Evolutionary conservation across 2,329 filamentous ascomycete genomes (phyloP).

Genomic region (Byssochlamys sp.): DNA sequence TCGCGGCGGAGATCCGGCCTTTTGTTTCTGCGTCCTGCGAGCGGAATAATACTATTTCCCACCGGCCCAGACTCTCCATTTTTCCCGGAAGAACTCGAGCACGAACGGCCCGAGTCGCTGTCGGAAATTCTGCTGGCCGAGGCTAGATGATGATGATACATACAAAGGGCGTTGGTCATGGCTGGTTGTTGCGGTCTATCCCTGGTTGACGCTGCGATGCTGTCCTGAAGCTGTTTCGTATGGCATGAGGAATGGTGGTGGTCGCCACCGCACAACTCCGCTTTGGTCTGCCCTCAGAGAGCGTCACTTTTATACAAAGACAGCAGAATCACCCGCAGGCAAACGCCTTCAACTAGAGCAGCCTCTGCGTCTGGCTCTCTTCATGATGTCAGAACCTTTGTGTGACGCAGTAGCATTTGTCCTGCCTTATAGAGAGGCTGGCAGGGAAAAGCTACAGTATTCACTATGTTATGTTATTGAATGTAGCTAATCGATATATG

Average conservation of each 20-base stretch:
- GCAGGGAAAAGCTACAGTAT: too few relatives aligned
- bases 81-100: not conserved
- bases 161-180: not conserved
- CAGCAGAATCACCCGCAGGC: not conserved
- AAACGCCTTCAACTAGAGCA: not conserved
- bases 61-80: conserved; percentile 16
- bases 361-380: not conserved
- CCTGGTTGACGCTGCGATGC: not conserved
- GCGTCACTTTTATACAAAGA: not conserved
- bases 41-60: conserved; percentile 36
- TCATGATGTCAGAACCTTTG: not conserved
- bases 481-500: too few relatives aligned
- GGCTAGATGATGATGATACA: not conserved
- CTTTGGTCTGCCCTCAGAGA: not conserved
- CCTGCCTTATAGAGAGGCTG: too few relatives aligned
- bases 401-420: too few relatives aligned
- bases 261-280: not conserved
- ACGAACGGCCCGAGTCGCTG: not conserved
- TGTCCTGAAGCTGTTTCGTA: not conserved
- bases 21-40: conserved; percentile 33
- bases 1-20: conserved; percentile 28
- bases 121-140: not conserved
- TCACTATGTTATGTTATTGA: too few relatives aligned
- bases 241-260: not conserved
- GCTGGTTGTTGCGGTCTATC: not conserved